Base-by-base conservation (phyloP, 2,329 filamentous ascomycete species). In the Pestalotiopsis sp. region DNA sequence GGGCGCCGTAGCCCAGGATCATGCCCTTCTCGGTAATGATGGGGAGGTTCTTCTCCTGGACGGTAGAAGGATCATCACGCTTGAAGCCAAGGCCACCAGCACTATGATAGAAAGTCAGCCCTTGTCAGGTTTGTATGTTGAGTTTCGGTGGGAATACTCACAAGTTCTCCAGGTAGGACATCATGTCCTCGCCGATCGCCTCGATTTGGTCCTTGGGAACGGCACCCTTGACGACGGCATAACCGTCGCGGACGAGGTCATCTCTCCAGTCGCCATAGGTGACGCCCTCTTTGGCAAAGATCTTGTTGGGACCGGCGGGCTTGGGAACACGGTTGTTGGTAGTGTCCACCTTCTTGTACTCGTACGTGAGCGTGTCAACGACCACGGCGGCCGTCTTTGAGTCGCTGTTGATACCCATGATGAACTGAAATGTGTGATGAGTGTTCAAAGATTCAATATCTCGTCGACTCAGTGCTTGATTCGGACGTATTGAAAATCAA, bases 21-120 rank as follows among this genome's bases (percentile, higher is more conserved):
- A 85, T 85, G 41, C 84, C 83, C 75, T 85, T 85, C 71, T 85
- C 82, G 72, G 80, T 83, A 72, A 84, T 81, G 20, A 76, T 61
- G 4, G 79, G 79, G 1, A 81, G 64, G 17, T 72, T 78, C 7
- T 80, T 78, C 59, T 69, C 68, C 20, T 71, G 45, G 74, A 79
- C 41, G 79, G 82, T 75, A 76, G 78, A 70, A 79, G 83, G 69
- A 74, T 80, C 73, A 78, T 78, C 38, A 78, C 82, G 67, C 73
- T 72, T 61, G 69, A 69, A 73, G 41, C 73, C 72, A 25, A 72
- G 70, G 14, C 69, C 68, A 13, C 69, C 60, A 11, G 27, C 60
- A 36, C 60, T 63, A 14, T 13, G 27, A 27, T 59, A 14, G 3
- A 1, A n/a, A 52, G 60, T 63, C 36, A 36, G n/a, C 17, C 5